A percentile compares a stretch with the other conserved stretches of the same genome.
These are phyloP conservation scores for Chamaecyparis obtusa DNA, from an alignment of 75 land plant genomes.

Conservation along the genomic window DNA sequence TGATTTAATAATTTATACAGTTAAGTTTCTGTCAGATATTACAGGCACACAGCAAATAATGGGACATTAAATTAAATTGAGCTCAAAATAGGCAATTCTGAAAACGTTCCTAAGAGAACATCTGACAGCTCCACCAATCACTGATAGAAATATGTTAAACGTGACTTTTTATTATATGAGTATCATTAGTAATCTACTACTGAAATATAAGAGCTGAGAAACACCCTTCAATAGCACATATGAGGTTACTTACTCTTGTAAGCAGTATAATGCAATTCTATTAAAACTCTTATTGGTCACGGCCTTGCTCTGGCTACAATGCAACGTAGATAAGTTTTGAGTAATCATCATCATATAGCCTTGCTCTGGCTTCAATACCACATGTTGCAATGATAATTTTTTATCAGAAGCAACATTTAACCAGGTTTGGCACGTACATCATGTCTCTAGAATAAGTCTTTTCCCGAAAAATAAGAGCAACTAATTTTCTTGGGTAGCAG, in stretches of 20 bases:
- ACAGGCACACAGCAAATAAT: neutral
- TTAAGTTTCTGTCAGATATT: neutral
- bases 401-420: neutral
- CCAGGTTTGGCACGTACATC: neutral
- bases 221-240: neutral
- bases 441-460: neutral
- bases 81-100: constrained; percentile 1
- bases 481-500: neutral
- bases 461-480: neutral
- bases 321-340: neutral
- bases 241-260: neutral
- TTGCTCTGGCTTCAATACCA: too few species aligned
- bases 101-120: neutral
- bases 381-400: neutral
- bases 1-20: neutral
- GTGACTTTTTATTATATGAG: neutral
- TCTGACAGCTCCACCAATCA: neutral
- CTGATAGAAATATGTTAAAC: neutral
- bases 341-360: neutral
- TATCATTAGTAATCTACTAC: neutral
- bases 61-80: neutral
- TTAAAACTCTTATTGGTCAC: neutral
- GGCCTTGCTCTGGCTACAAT: neutral
- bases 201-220: neutral
- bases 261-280: neutral